A percentile compares a stretch with the other conserved stretches of the same genome.
Conservation (phyloP, 495 filamentous ascomycete species). For the Mytilinidion resinicola region DNA sequence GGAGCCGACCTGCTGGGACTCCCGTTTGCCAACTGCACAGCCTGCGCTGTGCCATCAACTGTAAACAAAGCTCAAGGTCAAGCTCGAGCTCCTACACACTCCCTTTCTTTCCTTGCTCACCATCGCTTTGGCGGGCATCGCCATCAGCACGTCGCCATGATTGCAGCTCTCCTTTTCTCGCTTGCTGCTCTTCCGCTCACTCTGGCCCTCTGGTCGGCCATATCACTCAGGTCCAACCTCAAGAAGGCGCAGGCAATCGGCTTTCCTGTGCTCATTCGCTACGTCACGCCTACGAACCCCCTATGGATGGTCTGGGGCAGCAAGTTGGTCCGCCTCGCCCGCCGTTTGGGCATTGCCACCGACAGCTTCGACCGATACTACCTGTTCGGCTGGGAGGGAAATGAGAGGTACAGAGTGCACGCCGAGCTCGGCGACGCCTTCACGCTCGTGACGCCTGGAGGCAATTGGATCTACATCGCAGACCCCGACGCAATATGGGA, state of each 20-base stretch:
- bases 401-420: conserved; percentile 38
- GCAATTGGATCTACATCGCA: conserved; percentile 38
- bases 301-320: conserved; percentile 11
- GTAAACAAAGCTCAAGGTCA: too few relatives aligned
- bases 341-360: conserved; percentile 29
- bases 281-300: background rate
- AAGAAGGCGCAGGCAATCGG: conserved; percentile 3
- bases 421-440: conserved; percentile 40
- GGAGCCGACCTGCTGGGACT: too few relatives aligned
- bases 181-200: too few relatives aligned
- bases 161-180: too few relatives aligned
- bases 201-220: conserved; percentile 4
- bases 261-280: conserved; percentile 2
- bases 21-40: too few relatives aligned
- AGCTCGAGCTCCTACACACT: too few relatives aligned
- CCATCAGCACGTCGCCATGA: too few relatives aligned
- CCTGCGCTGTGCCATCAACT: too few relatives aligned
- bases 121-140: too few relatives aligned
- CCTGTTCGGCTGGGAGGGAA: conserved; percentile 36
- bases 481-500: conserved; percentile 38
- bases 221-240: conserved; percentile 1
- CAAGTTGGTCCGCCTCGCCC: conserved; percentile 5
- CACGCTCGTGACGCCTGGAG: conserved; percentile 40
- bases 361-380: conserved; percentile 16
- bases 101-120: too few relatives aligned